Evolutionary conservation across 1,139 yeast genomes (phyloP), one percentile per base, ranked within the genome.

Genomic region (Blastobotrys aristatus): DNA sequence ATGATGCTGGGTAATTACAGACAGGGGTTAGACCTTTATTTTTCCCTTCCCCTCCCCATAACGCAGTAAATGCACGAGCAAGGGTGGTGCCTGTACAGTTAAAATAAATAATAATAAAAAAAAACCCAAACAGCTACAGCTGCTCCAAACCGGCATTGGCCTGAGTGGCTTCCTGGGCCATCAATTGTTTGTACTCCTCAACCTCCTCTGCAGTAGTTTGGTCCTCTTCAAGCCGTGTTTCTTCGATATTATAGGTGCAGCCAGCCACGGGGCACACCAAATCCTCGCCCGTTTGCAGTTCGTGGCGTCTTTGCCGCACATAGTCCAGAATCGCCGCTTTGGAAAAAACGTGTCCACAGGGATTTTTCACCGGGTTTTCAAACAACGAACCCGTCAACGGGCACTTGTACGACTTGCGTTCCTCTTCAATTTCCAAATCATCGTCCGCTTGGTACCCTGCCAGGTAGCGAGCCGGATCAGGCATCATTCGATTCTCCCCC

Each of bases 291-390:
- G 21, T 4, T 17, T 32, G 22, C 13, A 4, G 14, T 11, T 37
- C 20, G 5, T 17, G 20, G 6, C 38, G 18, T 26, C 24, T 30
- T n/a, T 21, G 11, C 7, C 32, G 27, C 5, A 38, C n/a, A 31
- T 44, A 44, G 18, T 37, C 38, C 20, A 6, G 21, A 18, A 62
- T 56, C 13, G 65, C 63, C 4, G 40, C 47, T 33, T 47, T 47
- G 3, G 59, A 51, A 40, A 59, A 62, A 7, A 63, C 57, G 42
- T 61, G 65, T 17, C 54, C 49, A 45, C 65, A 61, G 4, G 32
- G 33, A 18, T 59, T 54, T 3, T 60, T 61, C 14, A 61, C 62
- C 3, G 65, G 63, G 18, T 58, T 53, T 18, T 42, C 61, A 43
- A 48, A 59, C 39, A 49, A 55, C 24, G 51, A 52, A 34, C 58